These are phyloP conservation scores for Breviolum minutum DNA, from an alignment of 73 alveolate species.

Conservation along the genomic window DNA sequence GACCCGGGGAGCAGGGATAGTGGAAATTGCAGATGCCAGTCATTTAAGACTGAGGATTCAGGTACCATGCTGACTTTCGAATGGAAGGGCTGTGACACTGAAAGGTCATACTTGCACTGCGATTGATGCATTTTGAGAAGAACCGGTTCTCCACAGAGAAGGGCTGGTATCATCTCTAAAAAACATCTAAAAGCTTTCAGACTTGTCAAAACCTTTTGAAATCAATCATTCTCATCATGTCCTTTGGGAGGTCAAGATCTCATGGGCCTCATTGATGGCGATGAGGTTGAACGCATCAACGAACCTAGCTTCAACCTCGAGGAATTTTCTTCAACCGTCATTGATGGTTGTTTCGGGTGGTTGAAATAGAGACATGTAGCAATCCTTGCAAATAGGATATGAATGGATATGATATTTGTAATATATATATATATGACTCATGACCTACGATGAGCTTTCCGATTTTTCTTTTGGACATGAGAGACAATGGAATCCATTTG, in stretches of 20 bases:
- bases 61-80: too few relatives aligned
- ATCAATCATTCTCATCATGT: not conserved
- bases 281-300: conserved; percentile 52
- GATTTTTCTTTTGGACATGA: too few relatives aligned
- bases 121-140: not conserved
- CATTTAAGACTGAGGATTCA: too few relatives aligned
- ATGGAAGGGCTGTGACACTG: too few relatives aligned
- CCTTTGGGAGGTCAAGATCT: conserved; percentile 23
- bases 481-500: too few relatives aligned
- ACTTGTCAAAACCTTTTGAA: too few relatives aligned
- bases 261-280: conserved; percentile 89
- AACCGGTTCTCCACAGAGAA: not conserved
- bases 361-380: not conserved
- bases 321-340: not conserved
- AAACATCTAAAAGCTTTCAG: too few relatives aligned
- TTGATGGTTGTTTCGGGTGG: not conserved
- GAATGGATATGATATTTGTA: too few relatives aligned
- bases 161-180: too few relatives aligned
- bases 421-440: too few relatives aligned
- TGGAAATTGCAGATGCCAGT: not conserved
- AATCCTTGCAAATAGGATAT: not conserved
- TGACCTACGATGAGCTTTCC: too few relatives aligned
- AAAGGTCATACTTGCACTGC: too few relatives aligned
- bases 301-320: conserved; percentile 51
- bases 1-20: not conserved